These are phyloP conservation scores for Acidiella bohemica DNA, from an alignment of 495 filamentous ascomycete genomes.

Conservation along the genomic window DNA sequence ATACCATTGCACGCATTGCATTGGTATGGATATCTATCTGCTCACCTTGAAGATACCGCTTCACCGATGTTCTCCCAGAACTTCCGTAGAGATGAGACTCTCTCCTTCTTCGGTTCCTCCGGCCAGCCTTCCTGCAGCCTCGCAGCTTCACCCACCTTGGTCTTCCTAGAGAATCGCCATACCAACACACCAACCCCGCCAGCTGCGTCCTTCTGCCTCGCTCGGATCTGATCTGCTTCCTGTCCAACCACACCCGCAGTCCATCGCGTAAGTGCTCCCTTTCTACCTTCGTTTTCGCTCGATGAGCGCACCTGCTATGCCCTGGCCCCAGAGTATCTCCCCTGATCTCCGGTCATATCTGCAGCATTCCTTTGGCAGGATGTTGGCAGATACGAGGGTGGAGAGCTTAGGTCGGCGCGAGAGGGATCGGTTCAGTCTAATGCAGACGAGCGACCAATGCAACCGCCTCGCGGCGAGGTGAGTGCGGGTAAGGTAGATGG, in stretches of 20 bases:
- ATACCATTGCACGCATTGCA: no score
- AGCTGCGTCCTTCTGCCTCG: conserved; percentile 14
- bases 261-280: conserved; percentile 20
- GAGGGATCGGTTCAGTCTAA: conserved; percentile 17
- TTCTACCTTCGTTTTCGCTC: conserved; percentile 20
- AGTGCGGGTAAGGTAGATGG: conserved; percentile 20
- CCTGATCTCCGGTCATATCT: conserved; percentile 14
- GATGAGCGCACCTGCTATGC: conserved; percentile 17
- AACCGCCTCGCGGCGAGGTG: conserved; percentile 19
- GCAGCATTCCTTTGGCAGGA: conserved; percentile 22
- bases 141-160: conserved; percentile 11
- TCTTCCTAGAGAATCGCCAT: conserved; percentile 20
- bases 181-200: conserved; percentile 22
- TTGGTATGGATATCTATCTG: no score
- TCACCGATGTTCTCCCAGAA: conserved; percentile 36
- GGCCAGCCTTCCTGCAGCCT: conserved; percentile 14
- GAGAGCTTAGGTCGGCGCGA: conserved; percentile 15
- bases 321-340: conserved; percentile 14
- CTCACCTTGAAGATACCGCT: no score
- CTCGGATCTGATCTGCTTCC: conserved; percentile 15
- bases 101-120: conserved; percentile 34
- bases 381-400: conserved; percentile 15
- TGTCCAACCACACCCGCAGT: conserved; percentile 20
- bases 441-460: conserved; percentile 17
- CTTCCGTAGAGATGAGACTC: conserved; percentile 37